These are phyloP conservation scores for Beauveria scarabaeidicola DNA, from an alignment of 2,329 filamentous ascomycete genomes.

Conservation along the genomic window DNA sequence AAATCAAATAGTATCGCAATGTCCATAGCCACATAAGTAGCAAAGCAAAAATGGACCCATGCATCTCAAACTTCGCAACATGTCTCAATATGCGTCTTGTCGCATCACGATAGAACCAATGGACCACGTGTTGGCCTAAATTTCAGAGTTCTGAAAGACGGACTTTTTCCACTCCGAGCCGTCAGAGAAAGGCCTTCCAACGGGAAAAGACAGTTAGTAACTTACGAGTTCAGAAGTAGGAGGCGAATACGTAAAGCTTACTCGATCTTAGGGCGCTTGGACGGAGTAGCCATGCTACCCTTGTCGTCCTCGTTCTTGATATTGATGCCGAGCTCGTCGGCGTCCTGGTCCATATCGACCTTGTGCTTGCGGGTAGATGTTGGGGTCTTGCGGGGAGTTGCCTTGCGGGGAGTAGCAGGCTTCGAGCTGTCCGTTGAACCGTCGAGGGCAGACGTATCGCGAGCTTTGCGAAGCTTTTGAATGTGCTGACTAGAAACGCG, in stretches of 20 bases:
- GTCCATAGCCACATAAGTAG: neutral
- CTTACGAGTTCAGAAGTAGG: too few species aligned
- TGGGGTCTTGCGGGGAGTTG: constrained; percentile 23
- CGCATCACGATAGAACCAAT: neutral
- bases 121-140: neutral
- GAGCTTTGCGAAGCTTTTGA: constrained; percentile 33
- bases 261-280: constrained; percentile 19
- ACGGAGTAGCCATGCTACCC: constrained; percentile 11
- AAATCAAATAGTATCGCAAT: neutral
- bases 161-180: neutral
- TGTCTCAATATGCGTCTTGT: neutral
- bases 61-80: neutral
- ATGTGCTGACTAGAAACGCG: constrained; percentile 34
- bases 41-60: neutral
- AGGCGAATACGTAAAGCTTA: neutral
- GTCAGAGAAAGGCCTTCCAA: neutral
- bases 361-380: constrained; percentile 19
- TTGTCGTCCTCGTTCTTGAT: constrained; percentile 19
- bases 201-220: neutral
- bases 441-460: constrained; percentile 21
- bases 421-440: constrained; percentile 15
- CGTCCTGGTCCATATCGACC: constrained; percentile 12
- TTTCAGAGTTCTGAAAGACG: neutral
- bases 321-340: neutral
- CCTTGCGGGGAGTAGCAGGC: constrained; percentile 19